Evolutionary conservation across 1,284 basidiomycete genomes (phyloP), one percentile per base, ranked within the genome.

Genomic region (Ceratobasidium sp.): DNA sequence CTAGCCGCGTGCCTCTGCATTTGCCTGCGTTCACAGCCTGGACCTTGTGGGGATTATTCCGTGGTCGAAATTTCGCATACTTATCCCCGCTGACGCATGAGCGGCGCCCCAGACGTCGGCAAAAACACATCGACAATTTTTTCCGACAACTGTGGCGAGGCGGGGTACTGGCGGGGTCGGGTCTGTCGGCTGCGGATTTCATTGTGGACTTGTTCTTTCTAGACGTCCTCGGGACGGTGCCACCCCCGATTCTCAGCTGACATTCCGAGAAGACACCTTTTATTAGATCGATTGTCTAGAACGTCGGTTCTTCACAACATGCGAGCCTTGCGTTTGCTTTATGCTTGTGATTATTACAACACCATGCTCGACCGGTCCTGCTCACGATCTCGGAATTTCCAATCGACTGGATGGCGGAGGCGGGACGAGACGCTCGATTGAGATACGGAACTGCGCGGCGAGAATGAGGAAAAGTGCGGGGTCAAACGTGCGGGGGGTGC

Each of bases 171-270:
- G 36, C 39, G 57, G 39, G n/a, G 57, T 41, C 57, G 57, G 57
- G 32, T 26, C 36, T 32, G 23, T 41, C 57, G 36, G 57, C 57
- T 39, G 34, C 34, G 57, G 57, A 59, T 23, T 41, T 26, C 21
- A 23, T 43, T 59, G 28, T 59, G 39, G 4, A 26, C 34, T 5
- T 41, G 18, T 59, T 36, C 57, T n/a, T 59, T 59, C 28, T 53
- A n/a, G 14, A 59, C 23, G 62, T 28, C 5, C 9, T 53, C 26
- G 50, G 48, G 26, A 30, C 28, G 9, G 23, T 28, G 48, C 23
- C n/a, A 52, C 62, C 62, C 62, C 48, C 62, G 62, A 65, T 65
- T 65, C 62, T 46, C 9, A 62, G 59, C 57, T 26, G 60, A 45
- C 43, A 18, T 18, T 59, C 36, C 43, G 36, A 62, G 60, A 62